Percentiles rank a stretch among this genome's conserved stretches.
Conservation (phyloP, 495 filamentous ascomycete species). For the Recurvomyces mirabilis region DNA sequence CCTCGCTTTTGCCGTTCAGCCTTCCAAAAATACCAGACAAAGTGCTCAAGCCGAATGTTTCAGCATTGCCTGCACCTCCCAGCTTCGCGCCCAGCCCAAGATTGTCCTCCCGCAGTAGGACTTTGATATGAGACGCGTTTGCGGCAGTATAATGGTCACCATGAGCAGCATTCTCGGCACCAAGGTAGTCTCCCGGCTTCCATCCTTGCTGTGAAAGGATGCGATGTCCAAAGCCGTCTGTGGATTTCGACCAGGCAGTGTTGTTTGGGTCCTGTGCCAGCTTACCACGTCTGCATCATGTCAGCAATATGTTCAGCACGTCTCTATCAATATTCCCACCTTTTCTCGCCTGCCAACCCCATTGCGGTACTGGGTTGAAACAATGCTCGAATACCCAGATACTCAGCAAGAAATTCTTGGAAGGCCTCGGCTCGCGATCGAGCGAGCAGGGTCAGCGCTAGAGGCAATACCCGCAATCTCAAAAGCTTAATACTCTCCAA, state of each 20-base stretch:
- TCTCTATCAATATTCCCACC: slow-evolving; percentile 1
- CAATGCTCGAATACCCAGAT: no score
- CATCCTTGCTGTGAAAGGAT: slow-evolving; percentile 82
- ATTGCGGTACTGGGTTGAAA: no score
- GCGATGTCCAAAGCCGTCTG: slow-evolving; percentile 69
- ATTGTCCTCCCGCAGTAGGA: slow-evolving; percentile 76
- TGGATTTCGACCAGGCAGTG: slow-evolving; percentile 76
- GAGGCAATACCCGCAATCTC: no score
- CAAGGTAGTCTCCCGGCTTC: slow-evolving; percentile 72
- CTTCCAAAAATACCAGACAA: slow-evolving; percentile 77
- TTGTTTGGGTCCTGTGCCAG: slow-evolving; percentile 87
- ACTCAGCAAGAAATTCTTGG: not conserved
- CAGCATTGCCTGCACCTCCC: slow-evolving; percentile 45
- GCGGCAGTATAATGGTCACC: slow-evolving; percentile 61
- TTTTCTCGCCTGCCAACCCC: slow-evolving; percentile 22
- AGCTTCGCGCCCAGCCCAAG: slow-evolving; percentile 72
- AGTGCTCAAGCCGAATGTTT: slow-evolving; percentile 69
- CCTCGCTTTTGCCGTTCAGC: slow-evolving; percentile 75
- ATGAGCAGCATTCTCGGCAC: slow-evolving; percentile 60
- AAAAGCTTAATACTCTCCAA: no score
- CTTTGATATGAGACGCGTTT: slow-evolving; percentile 65
- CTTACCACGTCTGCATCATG: slow-evolving; percentile 56
- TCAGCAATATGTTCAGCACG: not conserved
- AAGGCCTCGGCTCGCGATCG: no score
- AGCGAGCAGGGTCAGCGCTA: no score